phyloP scores from a whole-genome alignment of 768 basidiomycete genomes.

The Auricularia heimuer region DNA sequence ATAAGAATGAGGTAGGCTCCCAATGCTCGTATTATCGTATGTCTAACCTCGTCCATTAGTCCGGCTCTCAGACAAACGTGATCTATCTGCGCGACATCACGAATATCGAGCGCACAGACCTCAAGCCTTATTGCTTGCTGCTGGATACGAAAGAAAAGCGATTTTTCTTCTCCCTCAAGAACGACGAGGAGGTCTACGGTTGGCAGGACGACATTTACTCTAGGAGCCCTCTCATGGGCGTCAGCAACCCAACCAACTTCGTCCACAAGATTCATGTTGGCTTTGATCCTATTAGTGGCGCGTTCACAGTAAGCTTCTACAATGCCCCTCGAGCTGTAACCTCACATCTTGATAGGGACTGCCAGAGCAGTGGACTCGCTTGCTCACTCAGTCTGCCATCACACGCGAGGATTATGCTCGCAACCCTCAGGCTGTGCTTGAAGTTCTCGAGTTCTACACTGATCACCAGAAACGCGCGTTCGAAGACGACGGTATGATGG shows the following conservation, averaged over 20 bases:
- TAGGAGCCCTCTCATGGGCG: constrained; percentile 85
- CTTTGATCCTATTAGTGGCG: constrained; percentile 87
- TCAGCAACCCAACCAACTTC: constrained; percentile 92
- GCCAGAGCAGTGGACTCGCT: constrained; percentile 95
- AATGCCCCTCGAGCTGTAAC: too few relatives aligned
- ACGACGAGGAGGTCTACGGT: constrained; percentile 92
- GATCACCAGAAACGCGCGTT: constrained; percentile 94
- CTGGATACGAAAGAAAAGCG: constrained; percentile 80
- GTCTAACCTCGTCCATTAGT: too few relatives aligned
- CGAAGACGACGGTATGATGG: constrained; percentile 45
- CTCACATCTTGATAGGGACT: too few relatives aligned
- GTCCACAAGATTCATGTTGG: constrained; percentile 98
- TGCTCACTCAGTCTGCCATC: constrained; percentile 95
- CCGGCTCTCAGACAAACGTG: constrained; percentile 44
- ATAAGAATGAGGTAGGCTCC: constrained; percentile 79
- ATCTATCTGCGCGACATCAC: constrained; percentile 69
- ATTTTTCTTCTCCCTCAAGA: constrained; percentile 74
- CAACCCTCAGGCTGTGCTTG: constrained; percentile 93
- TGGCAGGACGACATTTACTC: constrained; percentile 98
- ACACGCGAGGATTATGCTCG: constrained; percentile 96
- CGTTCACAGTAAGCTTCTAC: constrained; percentile 87
- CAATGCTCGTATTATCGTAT: too few relatives aligned
- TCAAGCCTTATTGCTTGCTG: constrained; percentile 89
- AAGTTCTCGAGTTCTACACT: constrained; percentile 97
- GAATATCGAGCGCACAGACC: constrained; percentile 83